Percentiles rank a stretch among this genome's conserved stretches.
phyloP scores from a whole-genome alignment of 2,329 filamentous ascomycete genomes.

The Scytalidium sp. region DNA sequence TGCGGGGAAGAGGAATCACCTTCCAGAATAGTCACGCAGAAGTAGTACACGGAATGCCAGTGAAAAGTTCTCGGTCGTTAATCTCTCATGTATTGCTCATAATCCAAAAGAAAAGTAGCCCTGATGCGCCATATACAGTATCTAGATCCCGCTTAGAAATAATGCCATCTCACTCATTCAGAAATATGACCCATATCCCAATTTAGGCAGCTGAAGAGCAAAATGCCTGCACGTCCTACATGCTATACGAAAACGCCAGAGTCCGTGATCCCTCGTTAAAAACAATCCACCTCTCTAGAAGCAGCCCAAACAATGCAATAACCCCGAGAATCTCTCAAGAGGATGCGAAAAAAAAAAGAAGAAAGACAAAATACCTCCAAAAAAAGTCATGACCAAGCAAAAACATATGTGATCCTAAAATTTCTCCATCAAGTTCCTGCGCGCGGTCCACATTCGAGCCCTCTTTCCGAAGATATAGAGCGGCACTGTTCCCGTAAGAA shows the following conservation, averaged over 20 bases:
- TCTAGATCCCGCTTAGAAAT: background rate
- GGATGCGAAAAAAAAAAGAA: background rate
- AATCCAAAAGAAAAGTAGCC: background rate
- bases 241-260: background rate
- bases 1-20: too few relatives aligned
- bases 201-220: background rate
- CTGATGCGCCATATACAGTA: background rate
- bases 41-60: too few relatives aligned
- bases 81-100: too few relatives aligned
- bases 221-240: background rate
- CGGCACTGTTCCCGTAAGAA: constrained; percentile 73
- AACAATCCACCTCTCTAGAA: too few relatives aligned
- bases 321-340: too few relatives aligned
- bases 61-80: too few relatives aligned
- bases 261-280: background rate
- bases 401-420: constrained; percentile 31
- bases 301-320: too few relatives aligned
- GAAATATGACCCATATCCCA: background rate
- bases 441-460: constrained; percentile 89
- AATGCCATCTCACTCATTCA: background rate
- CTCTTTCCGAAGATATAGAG: constrained; percentile 95
- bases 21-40: too few relatives aligned
- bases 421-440: constrained; percentile 83
- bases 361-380: background rate
- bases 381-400: background rate